Evolutionary conservation across 2,329 filamentous ascomycete genomes (phyloP).

Genomic region (Diaporthe eres): DNA sequence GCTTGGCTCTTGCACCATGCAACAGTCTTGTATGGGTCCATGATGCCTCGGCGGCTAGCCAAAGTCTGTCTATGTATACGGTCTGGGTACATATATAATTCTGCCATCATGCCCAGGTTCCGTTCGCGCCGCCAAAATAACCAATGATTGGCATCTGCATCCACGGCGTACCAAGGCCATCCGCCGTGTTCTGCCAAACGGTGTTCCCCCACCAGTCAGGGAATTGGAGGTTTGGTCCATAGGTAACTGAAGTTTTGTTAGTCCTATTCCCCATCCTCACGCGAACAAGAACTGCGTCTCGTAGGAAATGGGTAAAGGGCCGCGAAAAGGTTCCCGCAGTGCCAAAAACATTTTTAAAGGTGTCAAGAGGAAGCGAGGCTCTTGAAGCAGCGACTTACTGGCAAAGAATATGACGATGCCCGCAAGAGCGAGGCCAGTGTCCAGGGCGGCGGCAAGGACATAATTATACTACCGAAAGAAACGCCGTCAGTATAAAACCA

Average conservation of each 20-base stretch:
- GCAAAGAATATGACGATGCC: constrained; percentile 55
- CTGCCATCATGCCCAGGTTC: constrained; percentile 49
- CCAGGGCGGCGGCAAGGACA: constrained; percentile 52
- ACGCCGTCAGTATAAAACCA: neutral
- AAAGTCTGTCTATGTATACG: neutral
- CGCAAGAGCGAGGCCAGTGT: constrained; percentile 51
- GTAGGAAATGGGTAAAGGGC: too few relatives aligned
- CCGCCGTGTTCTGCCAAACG: constrained; percentile 53
- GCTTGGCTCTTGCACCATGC: neutral
- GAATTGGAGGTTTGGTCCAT: constrained; percentile 51
- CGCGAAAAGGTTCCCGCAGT: too few relatives aligned
- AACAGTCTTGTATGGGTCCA: neutral
- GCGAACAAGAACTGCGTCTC: too few relatives aligned
- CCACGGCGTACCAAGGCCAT: constrained; percentile 51
- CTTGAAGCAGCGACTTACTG: neutral
- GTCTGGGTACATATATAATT: too few relatives aligned
- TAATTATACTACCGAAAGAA: constrained; percentile 54
- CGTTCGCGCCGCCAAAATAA: constrained; percentile 52
- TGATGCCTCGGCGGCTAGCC: constrained; percentile 11
- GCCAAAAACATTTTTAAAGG: too few relatives aligned
- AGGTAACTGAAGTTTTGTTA: constrained; percentile 45
- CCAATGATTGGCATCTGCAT: constrained; percentile 49
- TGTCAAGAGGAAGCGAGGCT: too few relatives aligned
- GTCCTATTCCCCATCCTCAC: neutral
- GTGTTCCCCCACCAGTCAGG: constrained; percentile 54